Evolutionary conservation across 2,329 filamentous ascomycete genomes (phyloP), one percentile per base, ranked within the genome.

Genomic region (Fusarium pseudonygamai): DNA sequence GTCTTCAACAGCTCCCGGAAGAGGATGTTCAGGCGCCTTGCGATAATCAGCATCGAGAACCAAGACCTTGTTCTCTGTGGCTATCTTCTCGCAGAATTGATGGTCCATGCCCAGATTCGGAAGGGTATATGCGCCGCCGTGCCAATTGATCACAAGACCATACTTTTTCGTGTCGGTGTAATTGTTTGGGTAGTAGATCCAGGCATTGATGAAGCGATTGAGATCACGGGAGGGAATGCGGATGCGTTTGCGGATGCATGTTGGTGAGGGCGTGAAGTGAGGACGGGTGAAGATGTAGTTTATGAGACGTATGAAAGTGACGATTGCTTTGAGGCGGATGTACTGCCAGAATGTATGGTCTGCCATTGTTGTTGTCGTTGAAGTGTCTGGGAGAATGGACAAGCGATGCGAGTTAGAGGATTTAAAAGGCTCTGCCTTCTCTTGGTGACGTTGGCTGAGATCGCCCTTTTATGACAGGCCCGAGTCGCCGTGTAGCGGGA

Each of bases 71-170:
- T 76, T 74, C 8, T 80, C 73, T 3, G 69, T 66, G 13, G 79
- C 78, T 30, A 85, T 61, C 30, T 71, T 76, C 13, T 77, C 77
- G 62, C 82, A 84, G 72, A 81, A 86, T 11, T 69, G 57, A 39
- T 82, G 78, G 65, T 86, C 84, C 68, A 72, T 78, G 49, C 84
- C 84, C 46, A 84, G 79, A n/a, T 80, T 67, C 4, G 79, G 78
- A 13, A 82, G 75, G 3, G 80, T 77, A 28, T 78, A 81, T 2
- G 79, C 82, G 26, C 83, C 78, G 20, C 82, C 82, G 34, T 80
- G 76, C 59, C 79, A 84, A 58, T 84, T 85, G 30, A 73, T 50
- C 15, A 85, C 66, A 0, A 83, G 74, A 12, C 80, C 76, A 5
- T 22, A 22, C 4, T 46, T 40, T 2, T 16, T 15, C 2, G 1